Percentiles rank a stretch among this genome's conserved stretches.
Evolutionary conservation across 352 stramenopile genomes (phyloP).

Genomic region (Phytopythium montanum): DNA sequence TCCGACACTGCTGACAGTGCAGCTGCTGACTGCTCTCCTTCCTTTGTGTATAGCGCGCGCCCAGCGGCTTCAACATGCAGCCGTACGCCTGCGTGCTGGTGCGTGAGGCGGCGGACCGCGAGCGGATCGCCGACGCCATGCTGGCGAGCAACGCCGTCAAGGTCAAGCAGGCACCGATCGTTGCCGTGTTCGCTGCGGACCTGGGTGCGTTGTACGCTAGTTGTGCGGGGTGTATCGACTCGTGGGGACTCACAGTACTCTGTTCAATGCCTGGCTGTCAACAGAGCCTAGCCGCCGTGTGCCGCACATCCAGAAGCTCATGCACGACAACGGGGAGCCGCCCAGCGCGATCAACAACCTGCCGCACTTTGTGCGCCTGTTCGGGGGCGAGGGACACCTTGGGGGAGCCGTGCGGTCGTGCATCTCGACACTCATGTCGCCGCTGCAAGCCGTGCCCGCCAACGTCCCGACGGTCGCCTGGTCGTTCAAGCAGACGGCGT

Average conservation of each 20-base stretch:
- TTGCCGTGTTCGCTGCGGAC: conserved; percentile 80
- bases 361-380: conserved; percentile 57
- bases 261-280: not conserved
- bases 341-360: conserved; percentile 52
- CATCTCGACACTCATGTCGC: conserved; percentile 63
- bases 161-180: conserved; percentile 71
- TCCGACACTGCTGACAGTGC: not conserved
- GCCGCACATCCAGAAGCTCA: conserved; percentile 64
- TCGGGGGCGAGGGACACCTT: conserved; percentile 67
- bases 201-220: conserved; percentile 23
- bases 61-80: conserved; percentile 80
- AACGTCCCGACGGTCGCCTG: conserved; percentile 69
- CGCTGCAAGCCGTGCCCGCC: conserved; percentile 52
- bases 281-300: conserved; percentile 73
- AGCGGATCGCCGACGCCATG: conserved; percentile 72
- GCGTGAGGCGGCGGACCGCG: conserved; percentile 58
- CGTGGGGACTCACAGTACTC: not conserved
- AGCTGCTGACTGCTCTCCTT: not conserved
- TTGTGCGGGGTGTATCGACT: not conserved
- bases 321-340: conserved; percentile 46
- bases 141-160: conserved; percentile 68
- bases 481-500: conserved; percentile 78
- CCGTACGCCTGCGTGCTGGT: conserved; percentile 79
- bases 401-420: conserved; percentile 42
- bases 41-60: conserved; percentile 39